Conservation (phyloP, 352 stramenopile species). For the Pythium brassicae region DNA sequence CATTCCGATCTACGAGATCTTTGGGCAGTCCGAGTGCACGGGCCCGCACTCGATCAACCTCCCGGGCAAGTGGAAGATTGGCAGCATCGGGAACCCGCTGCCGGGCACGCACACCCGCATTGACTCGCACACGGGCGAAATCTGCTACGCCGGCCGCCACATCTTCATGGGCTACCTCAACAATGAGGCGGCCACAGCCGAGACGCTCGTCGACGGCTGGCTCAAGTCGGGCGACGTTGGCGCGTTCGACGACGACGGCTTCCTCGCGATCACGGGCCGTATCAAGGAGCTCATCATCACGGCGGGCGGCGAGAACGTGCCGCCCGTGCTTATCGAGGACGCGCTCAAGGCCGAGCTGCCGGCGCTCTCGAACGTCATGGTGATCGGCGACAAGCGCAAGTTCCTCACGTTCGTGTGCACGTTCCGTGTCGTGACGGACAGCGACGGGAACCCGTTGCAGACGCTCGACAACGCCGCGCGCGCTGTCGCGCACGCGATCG, state of each 20-base stretch:
- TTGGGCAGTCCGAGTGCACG: constrained; percentile 90
- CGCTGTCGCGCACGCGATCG: constrained; percentile 53
- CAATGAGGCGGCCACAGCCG: constrained; percentile 42
- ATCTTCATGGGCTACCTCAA: constrained; percentile 78
- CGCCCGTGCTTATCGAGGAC: constrained; percentile 86
- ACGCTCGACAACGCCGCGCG: constrained; percentile 73
- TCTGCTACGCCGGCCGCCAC: constrained; percentile 63
- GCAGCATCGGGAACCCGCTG: constrained; percentile 66
- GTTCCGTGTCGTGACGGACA: constrained; percentile 63
- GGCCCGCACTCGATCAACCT: constrained; percentile 76
- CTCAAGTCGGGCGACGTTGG: constrained; percentile 90
- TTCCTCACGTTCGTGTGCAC: constrained; percentile 88
- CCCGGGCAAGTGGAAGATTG: constrained; percentile 82
- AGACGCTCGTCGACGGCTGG: constrained; percentile 84
- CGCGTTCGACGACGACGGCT: constrained; percentile 79
- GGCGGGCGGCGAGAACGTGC: constrained; percentile 90
- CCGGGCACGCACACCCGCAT: constrained; percentile 45
- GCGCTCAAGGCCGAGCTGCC: constrained; percentile 80
- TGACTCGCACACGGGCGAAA: constrained; percentile 42
- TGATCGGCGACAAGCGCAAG: constrained; percentile 89
- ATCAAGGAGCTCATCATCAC: constrained; percentile 96
- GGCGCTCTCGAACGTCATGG: constrained; percentile 83
- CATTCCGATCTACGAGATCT: constrained; percentile 91
- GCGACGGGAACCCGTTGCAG: constrained; percentile 50
- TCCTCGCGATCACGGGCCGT: constrained; percentile 88